Base-by-base conservation (phyloP, 306 rosid genomes). In the Vigna nakashimae region DNA sequence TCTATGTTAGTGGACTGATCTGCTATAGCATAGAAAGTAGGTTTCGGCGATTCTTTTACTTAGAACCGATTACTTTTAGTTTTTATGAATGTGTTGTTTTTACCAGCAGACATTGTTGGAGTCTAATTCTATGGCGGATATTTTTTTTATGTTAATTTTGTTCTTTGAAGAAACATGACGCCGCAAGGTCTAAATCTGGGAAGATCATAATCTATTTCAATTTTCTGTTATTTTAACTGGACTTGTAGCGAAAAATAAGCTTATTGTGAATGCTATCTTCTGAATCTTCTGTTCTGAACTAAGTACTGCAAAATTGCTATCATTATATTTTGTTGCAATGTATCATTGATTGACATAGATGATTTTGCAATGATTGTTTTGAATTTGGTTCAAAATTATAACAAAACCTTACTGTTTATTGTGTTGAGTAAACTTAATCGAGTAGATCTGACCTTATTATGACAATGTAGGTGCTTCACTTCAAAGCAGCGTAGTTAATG, bases 1-100 rank as follows among this genome's bases (percentile, higher is more conserved):
- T 51, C 73, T 77, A 17, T 53, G 45, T 69, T 63, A 16, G 74
- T 17, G 73, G 49, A 72, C 75, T 89, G 79, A 82, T 90, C 80
- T 87, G 75, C 81, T 76, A 56, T 83, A 51, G 62, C 79, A 78
- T 50, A 26, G 78, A 79, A 57, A 73, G 70, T 20, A 40, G 73
- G 65, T 71, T 50, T 79, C 40, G 60, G 45, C 49, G 22, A 60
- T 26, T 36, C 14, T 64, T 67, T 68, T 42, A 40, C 56, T 75
- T 57, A 24, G 58, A 65, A 74, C 75, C 64, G 79, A 76, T 68
- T 53, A 6, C 56, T 45, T 60, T 2, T 74, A 26, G 7, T 43
- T 48, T 53, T 56, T 80, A 28, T 76, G 48, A 57, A 73, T 76
- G 53, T 73, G 60, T 58, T 50, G n/a, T 28, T 36, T 58, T 73